A percentile compares a stretch with the other conserved stretches of the same genome.
Conservation (phyloP, 2,329 filamentous ascomycete genomes). For the Coniochaeta sp. region DNA sequence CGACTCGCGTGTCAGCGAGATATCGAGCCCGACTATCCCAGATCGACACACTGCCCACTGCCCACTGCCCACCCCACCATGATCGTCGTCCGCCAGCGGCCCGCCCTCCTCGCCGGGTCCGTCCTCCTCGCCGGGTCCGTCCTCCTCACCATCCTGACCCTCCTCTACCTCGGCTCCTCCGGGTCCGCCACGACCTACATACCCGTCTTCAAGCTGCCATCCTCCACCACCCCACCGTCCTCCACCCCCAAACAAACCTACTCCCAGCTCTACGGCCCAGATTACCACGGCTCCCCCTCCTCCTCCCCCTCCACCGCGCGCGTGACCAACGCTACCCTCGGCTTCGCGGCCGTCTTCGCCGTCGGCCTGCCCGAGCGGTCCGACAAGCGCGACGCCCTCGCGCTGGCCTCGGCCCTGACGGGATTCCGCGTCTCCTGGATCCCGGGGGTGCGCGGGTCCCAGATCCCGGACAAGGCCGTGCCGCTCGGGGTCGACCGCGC, state of each 20-base stretch:
- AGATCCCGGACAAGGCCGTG: not conserved
- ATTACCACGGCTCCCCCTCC: conserved; percentile 2
- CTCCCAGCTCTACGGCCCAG: not conserved
- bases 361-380: conserved; percentile 6
- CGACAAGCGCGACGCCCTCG: conserved; percentile 4
- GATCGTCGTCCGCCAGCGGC: not conserved
- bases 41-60: not conserved
- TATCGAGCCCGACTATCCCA: not conserved
- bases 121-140: not conserved
- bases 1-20: not conserved
- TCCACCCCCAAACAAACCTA: not conserved
- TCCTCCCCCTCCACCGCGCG: conserved; percentile 5
- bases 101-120: not conserved
- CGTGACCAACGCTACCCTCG: conserved; percentile 7
- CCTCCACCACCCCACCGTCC: not conserved
- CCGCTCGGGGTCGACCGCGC: conserved; percentile 2
- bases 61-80: not conserved
- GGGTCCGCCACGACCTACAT: not conserved
- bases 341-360: conserved; percentile 8
- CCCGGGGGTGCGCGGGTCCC: not conserved
- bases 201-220: not conserved
- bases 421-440: conserved; percentile 6
- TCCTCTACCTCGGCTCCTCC: not conserved
- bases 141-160: not conserved
- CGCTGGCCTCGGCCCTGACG: conserved; percentile 9